These are phyloP conservation scores for Taxawa tesnikishii DNA, from an alignment of 2,329 filamentous ascomycete species.

Conservation along the genomic window DNA sequence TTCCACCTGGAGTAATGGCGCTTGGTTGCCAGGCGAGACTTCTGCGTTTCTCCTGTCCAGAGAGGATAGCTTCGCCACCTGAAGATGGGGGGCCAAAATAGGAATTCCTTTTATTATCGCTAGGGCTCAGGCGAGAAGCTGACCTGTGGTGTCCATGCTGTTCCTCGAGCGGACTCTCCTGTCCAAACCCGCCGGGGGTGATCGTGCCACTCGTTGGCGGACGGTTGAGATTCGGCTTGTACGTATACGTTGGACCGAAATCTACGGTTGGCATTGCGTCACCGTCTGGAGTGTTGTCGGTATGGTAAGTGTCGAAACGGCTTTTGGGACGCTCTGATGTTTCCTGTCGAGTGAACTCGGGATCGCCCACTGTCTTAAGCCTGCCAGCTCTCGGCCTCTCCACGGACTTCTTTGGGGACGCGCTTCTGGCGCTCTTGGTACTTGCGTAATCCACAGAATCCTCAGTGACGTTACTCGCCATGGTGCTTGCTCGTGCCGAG, in stretches of 20 bases:
- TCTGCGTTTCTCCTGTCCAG: constrained; percentile 40
- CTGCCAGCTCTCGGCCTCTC: constrained; percentile 68
- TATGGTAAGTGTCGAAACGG: constrained; percentile 16
- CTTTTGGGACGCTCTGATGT: constrained; percentile 12
- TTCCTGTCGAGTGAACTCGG: constrained; percentile 28
- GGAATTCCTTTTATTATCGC: constrained; percentile 14
- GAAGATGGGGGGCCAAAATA: constrained; percentile 19
- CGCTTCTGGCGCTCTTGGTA: constrained; percentile 32
- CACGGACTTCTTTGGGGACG: constrained; percentile 33
- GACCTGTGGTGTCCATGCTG: constrained; percentile 2
- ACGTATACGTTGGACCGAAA: constrained; percentile 74
- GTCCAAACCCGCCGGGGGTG: constrained; percentile 18
- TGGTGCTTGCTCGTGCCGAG: constrained; percentile 14
- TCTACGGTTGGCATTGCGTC: constrained; percentile 62
- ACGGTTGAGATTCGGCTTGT: constrained; percentile 42
- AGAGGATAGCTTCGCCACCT: constrained; percentile 16
- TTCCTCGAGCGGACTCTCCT: constrained; percentile 11
- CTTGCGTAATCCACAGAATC: constrained; percentile 68
- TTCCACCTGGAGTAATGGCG: constrained; percentile 38
- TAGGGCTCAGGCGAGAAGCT: constrained; percentile 5
- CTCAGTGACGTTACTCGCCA: constrained; percentile 43
- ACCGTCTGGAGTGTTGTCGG: constrained; percentile 21
- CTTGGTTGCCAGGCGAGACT: constrained; percentile 73
- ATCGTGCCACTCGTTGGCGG: constrained; percentile 45
- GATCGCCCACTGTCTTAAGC: constrained; percentile 60